Percentiles rank a stretch among this genome's conserved stretches.
These are phyloP conservation scores for Plasmodium gallinaceum DNA, from an alignment of 169 alveolate species.

Conservation along the genomic window DNA sequence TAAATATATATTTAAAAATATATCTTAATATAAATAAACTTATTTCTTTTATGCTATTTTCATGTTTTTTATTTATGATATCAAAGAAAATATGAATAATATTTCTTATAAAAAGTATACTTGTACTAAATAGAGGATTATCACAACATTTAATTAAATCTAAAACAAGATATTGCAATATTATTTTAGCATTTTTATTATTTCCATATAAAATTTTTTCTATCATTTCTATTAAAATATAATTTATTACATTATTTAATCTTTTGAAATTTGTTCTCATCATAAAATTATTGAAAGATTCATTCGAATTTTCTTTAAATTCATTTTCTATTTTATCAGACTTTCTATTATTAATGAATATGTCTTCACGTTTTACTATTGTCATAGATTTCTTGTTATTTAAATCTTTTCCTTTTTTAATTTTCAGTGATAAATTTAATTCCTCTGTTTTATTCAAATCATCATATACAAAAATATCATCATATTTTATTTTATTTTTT, in stretches of 20 bases:
- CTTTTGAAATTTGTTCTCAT: constrained; percentile 54
- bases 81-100: constrained; percentile 39
- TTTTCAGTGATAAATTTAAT: too few relatives aligned
- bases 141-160: constrained; percentile 75
- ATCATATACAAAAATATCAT: constrained; percentile 1
- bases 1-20: constrained; percentile 57
- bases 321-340: constrained; percentile 7
- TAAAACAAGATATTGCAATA: constrained; percentile 31
- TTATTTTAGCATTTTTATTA: constrained; percentile 53
- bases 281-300: constrained; percentile 25
- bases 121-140: constrained; percentile 62
- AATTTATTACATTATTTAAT: constrained; percentile 43
- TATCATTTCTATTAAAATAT: constrained; percentile 62
- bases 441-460: too few relatives aligned
- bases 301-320: not conserved
- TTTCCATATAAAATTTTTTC: constrained; percentile 44
- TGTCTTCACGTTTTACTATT: not conserved
- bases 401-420: too few relatives aligned
- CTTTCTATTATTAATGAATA: constrained; percentile 8
- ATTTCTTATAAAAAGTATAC: constrained; percentile 55
- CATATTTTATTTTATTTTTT: constrained; percentile 6
- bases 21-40: constrained; percentile 41
- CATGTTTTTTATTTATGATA: constrained; percentile 53
- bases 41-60: constrained; percentile 52
- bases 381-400: too few relatives aligned